A percentile compares a stretch with the other conserved stretches of the same genome.
Conservation (phyloP, 805 yeast genomes). For the Metschnikowia cubensis region DNA sequence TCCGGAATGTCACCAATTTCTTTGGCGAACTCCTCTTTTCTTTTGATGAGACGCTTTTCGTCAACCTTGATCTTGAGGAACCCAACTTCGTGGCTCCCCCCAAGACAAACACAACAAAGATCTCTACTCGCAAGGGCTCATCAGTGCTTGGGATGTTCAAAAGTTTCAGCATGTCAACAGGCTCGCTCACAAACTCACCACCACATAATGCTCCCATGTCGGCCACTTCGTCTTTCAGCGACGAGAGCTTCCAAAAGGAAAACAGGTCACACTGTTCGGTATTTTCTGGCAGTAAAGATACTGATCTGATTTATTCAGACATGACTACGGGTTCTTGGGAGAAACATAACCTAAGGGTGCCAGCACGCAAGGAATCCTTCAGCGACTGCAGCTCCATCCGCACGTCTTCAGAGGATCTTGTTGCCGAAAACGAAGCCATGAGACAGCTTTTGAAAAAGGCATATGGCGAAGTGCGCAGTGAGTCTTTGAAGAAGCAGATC, state of each 20-base stretch:
- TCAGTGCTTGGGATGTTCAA: conserved; percentile 30
- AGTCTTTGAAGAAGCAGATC: conserved; percentile 16
- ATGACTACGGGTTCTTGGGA: conserved; percentile 16
- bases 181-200: conserved; percentile 9
- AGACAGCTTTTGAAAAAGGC: conserved; percentile 27
- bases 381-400: conserved; percentile 11
- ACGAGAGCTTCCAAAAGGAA: conserved; percentile 6
- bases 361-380: conserved; percentile 7
- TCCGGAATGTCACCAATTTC: conserved; percentile 34
- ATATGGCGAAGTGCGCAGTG: conserved; percentile 19
- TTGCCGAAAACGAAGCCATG: conserved; percentile 26
- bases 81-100: conserved; percentile 2
- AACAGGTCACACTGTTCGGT: conserved; percentile 22
- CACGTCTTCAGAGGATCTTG: conserved; percentile 12
- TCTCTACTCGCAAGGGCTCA: conserved; percentile 13
- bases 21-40: conserved; percentile 36
- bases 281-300: conserved; percentile 17
- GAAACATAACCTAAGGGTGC: conserved; percentile 4
- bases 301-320: conserved; percentile 31
- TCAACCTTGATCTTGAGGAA: neutral
- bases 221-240: conserved; percentile 5
- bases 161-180: conserved; percentile 21
- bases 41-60: conserved; percentile 34
- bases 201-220: conserved; percentile 11
- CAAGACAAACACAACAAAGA: neutral